Conservation (phyloP, 176 grass and related monocot genomes). For the Carex myosuroides region DNA sequence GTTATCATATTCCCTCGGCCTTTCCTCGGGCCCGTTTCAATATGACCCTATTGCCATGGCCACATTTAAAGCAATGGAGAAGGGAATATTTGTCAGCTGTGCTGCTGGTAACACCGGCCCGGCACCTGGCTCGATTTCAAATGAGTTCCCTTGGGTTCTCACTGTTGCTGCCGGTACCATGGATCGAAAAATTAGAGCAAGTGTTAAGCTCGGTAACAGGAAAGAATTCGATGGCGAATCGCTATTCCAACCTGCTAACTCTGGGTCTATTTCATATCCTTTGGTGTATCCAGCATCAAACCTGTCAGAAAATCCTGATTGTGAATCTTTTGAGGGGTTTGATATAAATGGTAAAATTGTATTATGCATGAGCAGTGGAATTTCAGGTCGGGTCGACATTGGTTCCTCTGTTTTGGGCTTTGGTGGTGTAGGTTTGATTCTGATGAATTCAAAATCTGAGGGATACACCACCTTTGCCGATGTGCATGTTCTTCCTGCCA, state of each 20-base stretch:
- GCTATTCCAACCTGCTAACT: slow-evolving; percentile 42
- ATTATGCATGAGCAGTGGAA: slow-evolving; percentile 52
- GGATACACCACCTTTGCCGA: slow-evolving; percentile 58
- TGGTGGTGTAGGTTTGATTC: slow-evolving; percentile 49
- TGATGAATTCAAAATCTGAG: slow-evolving; percentile 37
- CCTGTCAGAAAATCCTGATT: slow-evolving; percentile 44
- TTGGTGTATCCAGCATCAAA: slow-evolving; percentile 46
- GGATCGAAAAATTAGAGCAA: slow-evolving; percentile 56
- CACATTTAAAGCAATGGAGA: slow-evolving; percentile 59
- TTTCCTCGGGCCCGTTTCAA: slow-evolving; percentile 50
- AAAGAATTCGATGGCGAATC: slow-evolving; percentile 71
- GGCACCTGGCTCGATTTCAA: slow-evolving; percentile 30
- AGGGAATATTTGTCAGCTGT: slow-evolving; percentile 71
- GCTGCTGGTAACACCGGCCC: slow-evolving; percentile 61
- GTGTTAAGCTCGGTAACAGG: slow-evolving; percentile 55
- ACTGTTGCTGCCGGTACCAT: slow-evolving; percentile 73
- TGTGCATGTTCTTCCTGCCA: slow-evolving; percentile 50
- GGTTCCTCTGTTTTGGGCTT: slow-evolving; percentile 39
- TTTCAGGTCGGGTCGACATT: slow-evolving; percentile 32
- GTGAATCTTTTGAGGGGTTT: slow-evolving; percentile 42
- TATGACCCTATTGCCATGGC: slow-evolving; percentile 69
- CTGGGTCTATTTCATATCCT: slow-evolving; percentile 26
- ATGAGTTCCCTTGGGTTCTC: slow-evolving; percentile 84
- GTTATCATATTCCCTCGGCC: slow-evolving; percentile 74
- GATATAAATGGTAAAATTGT: slow-evolving; percentile 52